Conservation (phyloP, 306 rosid genomes). For the Acacia acuminata region DNA sequence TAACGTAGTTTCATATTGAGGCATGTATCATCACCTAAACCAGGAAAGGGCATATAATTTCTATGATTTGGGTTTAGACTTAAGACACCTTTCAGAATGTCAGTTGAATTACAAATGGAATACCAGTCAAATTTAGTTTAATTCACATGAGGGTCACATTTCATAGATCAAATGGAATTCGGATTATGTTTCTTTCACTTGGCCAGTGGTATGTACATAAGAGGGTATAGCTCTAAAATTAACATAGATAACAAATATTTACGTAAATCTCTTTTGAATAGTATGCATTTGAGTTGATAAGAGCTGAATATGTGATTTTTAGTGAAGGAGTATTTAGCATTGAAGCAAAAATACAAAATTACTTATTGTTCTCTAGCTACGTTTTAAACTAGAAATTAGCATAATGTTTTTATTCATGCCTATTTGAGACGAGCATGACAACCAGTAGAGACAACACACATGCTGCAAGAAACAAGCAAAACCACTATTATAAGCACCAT, state of each 20-base stretch:
- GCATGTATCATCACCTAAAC: neutral
- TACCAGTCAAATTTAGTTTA: neutral
- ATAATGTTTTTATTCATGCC: neutral
- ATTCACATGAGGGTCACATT: neutral
- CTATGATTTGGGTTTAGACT: neutral
- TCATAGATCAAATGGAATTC: neutral
- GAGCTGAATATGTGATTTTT: neutral
- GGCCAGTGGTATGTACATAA: neutral
- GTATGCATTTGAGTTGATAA: neutral
- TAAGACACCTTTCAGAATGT: neutral
- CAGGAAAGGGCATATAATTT: neutral
- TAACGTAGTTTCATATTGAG: neutral
- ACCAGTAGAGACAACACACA: no score
- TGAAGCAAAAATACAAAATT: neutral
- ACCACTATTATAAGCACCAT: no score
- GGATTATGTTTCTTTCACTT: neutral
- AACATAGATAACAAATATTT: neutral
- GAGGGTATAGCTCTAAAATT: neutral
- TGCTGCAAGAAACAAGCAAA: no score
- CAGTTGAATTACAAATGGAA: neutral
- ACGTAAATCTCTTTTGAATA: neutral
- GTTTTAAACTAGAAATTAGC: neutral
- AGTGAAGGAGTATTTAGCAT: neutral
- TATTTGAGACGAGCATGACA: neutral
- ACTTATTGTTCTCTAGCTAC: neutral